Evolutionary conservation across 2,329 filamentous ascomycete species (phyloP), one percentile per base, ranked within the genome.

Genomic region (Celoporthe dispersa): DNA sequence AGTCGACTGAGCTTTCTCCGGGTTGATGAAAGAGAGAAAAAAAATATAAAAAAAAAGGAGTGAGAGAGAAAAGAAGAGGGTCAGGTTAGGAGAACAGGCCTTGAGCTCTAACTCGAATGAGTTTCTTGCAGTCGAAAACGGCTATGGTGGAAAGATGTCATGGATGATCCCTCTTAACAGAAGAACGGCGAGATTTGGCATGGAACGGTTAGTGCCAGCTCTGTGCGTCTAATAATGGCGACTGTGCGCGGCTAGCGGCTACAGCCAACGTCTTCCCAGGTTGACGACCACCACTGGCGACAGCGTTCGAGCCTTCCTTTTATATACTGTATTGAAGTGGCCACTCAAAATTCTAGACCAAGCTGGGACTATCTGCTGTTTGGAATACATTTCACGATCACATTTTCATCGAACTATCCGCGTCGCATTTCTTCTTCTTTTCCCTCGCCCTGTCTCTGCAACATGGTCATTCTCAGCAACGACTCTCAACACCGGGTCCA

Each of bases 241-340:
- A n/a, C 39, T 28, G 19, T n/a, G 35, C 35, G 35, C n/a, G 60
- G 60, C 37, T 44, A 44, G 37, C 60, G 35, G 60, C 60, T 63
- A 37, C 33, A 61, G 19, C 57, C 25, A 19, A 57, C 53, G 31
- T n/a, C n/a, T n/a, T n/a, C 28, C 35, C 35, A 35, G 35, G 2
- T 12, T 19, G 9, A 11, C 53, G 11, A 2, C 53, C 28, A 57
- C 16, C 31, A 19, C 14, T 25, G 16, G 19, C 16, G 22, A 31
- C 22, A 57, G 8, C 12, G 35, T 35, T 35, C 35, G 7, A 39
- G 37, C 37, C 37, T 39, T 39, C 37, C 9, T 9, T 39, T 39
- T 39, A 2, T 39, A 9, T 39, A 9, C 37, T 39, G 37, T 12
- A 8, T 35, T 35, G 35, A 35, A 35, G 35, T 8, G 8, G 8